Conservation (phyloP, 345 rosid genomes). For the Gossypium australe region DNA sequence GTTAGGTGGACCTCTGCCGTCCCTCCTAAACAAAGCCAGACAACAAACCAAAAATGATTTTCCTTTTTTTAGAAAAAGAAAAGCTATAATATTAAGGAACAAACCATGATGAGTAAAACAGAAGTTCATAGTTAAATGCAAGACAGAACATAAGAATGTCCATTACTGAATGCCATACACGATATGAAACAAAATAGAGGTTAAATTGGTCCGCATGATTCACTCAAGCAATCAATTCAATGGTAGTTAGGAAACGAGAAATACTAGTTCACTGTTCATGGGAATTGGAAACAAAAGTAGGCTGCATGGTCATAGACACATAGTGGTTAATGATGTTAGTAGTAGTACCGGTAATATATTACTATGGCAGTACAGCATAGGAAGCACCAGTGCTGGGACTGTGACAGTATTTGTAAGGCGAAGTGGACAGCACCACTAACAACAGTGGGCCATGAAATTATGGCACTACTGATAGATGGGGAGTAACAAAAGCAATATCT, state of each 20-base stretch:
- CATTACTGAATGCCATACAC: not conserved
- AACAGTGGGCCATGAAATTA: not conserved
- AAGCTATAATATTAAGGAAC: too few species aligned
- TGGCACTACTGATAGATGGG: not conserved
- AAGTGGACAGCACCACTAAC: not conserved
- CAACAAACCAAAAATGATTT: too few species aligned
- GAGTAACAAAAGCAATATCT: not conserved
- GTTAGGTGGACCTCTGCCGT: slow-evolving; percentile 21
- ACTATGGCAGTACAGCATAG: not conserved
- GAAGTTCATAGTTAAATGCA: not conserved
- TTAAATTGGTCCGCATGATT: slow-evolving; percentile 4
- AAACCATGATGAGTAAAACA: too few species aligned
- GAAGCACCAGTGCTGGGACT: not conserved
- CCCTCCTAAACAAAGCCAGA: slow-evolving; percentile 34
- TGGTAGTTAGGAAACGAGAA: not conserved
- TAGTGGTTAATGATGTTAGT: not conserved
- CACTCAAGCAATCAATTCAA: not conserved
- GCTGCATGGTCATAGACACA: slow-evolving; percentile 1
- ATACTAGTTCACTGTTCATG: not conserved
- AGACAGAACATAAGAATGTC: not conserved
- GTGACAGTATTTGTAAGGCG: not conserved
- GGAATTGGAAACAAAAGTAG: slow-evolving; percentile 1
- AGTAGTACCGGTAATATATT: not conserved
- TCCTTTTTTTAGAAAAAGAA: too few species aligned
- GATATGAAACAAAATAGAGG: not conserved